Evolutionary conservation across 371 early-diverging fungal species (phyloP).

Genomic region (Mucor mucedo): DNA sequence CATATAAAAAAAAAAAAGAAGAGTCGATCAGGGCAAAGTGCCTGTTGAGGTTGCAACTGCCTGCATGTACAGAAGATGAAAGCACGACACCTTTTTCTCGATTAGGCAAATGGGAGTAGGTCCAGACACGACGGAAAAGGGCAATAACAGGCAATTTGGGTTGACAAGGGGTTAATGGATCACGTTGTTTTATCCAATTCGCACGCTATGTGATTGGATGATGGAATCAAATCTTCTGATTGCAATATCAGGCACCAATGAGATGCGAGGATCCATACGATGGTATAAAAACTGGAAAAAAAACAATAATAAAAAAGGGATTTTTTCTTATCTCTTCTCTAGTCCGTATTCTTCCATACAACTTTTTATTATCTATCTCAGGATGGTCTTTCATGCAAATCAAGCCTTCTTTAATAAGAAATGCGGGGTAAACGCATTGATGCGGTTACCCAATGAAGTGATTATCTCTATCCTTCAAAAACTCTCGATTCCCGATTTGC

Average conservation of each 20-base stretch:
- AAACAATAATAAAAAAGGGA: not conserved
- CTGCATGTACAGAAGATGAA: too few species aligned
- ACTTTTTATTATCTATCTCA: not conserved
- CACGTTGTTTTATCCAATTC: not conserved
- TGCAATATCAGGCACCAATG: conserved; percentile 8
- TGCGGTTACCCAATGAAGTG: conserved; percentile 25
- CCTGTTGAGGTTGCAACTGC: too few species aligned
- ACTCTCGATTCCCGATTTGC: conserved; percentile 22
- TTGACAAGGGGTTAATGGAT: too few species aligned
- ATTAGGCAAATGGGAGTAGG: too few species aligned
- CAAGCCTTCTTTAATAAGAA: conserved; percentile 1
- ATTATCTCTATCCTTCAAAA: conserved; percentile 10
- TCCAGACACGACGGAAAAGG: too few species aligned
- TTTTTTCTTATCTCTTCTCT: not conserved
- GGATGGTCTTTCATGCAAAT: conserved; percentile 3
- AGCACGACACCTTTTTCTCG: too few species aligned
- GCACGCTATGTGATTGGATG: conserved; percentile 2
- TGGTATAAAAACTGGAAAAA: not conserved
- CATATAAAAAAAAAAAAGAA: too few species aligned
- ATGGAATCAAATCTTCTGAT: conserved; percentile 9
- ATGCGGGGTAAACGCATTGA: conserved; percentile 11
- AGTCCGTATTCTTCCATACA: not conserved
- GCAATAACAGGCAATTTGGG: too few species aligned
- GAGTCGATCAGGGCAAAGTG: too few species aligned
- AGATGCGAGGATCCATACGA: not conserved